These are phyloP conservation scores for Vanderwaltozyma verrucispora DNA, from an alignment of 805 yeast genomes.

Conservation along the genomic window DNA sequence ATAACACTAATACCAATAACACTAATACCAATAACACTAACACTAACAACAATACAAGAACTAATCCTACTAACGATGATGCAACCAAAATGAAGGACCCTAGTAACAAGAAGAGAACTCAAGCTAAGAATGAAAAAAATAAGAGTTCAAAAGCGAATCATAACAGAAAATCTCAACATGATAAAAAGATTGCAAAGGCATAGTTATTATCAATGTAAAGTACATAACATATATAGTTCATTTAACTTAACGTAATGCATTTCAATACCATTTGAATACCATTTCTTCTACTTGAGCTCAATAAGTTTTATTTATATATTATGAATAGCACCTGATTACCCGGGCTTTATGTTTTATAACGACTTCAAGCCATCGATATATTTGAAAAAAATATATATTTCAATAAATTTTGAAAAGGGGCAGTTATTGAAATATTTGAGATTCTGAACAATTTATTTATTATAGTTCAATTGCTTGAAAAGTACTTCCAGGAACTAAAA, in stretches of 20 bases:
- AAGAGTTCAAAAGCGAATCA: constrained; percentile 54
- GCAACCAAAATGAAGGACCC: neutral
- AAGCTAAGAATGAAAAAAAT: constrained; percentile 41
- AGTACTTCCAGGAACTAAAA: too few species aligned
- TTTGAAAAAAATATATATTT: too few species aligned
- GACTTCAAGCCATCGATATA: too few species aligned
- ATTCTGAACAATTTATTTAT: neutral
- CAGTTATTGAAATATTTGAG: neutral
- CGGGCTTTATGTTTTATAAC: too few species aligned
- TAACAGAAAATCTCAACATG: constrained; percentile 52
- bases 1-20: neutral
- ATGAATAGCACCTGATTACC: too few species aligned
- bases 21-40: neutral
- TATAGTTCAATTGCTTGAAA: too few species aligned
- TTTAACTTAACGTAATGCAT: too few species aligned
- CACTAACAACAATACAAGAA: neutral
- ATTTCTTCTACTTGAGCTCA: too few species aligned
- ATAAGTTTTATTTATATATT: too few species aligned
- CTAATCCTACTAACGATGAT: neutral
- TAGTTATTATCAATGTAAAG: neutral
- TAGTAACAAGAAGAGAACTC: constrained; percentile 26
- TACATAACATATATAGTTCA: too few species aligned
- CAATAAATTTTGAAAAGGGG: neutral
- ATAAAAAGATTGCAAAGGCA: constrained; percentile 36
- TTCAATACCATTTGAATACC: too few species aligned